These are phyloP conservation scores for Nakaseomyces uthaithaninus DNA, from an alignment of 1,139 yeast species.

Conservation along the genomic window DNA sequence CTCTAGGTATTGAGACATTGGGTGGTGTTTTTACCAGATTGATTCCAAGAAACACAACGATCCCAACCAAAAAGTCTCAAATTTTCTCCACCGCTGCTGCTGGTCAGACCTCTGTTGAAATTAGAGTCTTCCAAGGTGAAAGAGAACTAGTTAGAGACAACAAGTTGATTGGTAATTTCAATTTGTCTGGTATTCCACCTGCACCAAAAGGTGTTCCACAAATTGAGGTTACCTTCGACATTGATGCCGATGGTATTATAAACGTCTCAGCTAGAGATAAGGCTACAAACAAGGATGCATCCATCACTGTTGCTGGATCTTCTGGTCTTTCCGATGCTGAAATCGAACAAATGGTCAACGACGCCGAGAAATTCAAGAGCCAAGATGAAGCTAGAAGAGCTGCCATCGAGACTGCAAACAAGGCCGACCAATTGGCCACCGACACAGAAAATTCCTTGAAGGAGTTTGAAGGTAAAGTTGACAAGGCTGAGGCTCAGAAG, in stretches of 20 bases:
- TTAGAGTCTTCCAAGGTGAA: conserved; percentile 99
- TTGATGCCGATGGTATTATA: conserved; percentile 98
- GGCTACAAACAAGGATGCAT: conserved; percentile 97
- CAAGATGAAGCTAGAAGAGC: conserved; percentile 93
- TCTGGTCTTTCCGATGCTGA: conserved; percentile 95
- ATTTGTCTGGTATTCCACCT: conserved; percentile 93
- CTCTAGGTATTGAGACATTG: conserved; percentile 96
- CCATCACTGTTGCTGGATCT: conserved; percentile 97
- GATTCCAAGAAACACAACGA: conserved; percentile 95
- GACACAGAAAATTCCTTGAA: conserved; percentile 91
- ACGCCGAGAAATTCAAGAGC: conserved; percentile 96
- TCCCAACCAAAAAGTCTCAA: conserved; percentile 96
- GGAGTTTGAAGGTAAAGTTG: conserved; percentile 91
- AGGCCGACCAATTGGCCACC: conserved; percentile 92
- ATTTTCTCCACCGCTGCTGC: conserved; percentile 98
- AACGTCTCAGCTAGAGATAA: conserved; percentile 98
- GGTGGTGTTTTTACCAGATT: conserved; percentile 98
- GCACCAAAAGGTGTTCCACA: conserved; percentile 99
- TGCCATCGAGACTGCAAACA: conserved; percentile 91
- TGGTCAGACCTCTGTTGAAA: conserved; percentile 98
- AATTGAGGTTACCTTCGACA: conserved; percentile 95
- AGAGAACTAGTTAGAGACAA: conserved; percentile 98
- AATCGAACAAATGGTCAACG: conserved; percentile 97
- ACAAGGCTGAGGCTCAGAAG: conserved; percentile 66
- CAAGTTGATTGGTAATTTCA: conserved; percentile 97